Conservation (phyloP, 805 yeast genomes). For the Yamadazyma scolyti region DNA sequence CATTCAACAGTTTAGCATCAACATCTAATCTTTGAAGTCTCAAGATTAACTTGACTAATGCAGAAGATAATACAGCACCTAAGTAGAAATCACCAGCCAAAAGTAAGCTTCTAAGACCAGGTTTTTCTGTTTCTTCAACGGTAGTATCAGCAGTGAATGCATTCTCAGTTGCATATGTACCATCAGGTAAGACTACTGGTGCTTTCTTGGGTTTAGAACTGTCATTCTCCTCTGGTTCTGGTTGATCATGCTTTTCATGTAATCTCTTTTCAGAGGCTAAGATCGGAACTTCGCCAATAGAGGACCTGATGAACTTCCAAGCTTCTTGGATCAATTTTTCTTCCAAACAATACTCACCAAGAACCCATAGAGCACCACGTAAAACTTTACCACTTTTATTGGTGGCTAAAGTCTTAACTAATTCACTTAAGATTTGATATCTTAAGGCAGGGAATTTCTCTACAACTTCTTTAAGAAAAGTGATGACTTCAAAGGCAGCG, state of each 20-base stretch:
- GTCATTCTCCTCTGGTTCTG: constrained; percentile 31
- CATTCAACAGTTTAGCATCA: constrained; percentile 62
- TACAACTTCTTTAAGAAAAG: constrained; percentile 91
- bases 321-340: constrained; percentile 71
- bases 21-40: constrained; percentile 60
- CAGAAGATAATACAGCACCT: constrained; percentile 81
- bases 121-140: constrained; percentile 39
- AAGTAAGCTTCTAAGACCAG: constrained; percentile 78
- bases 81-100: constrained; percentile 88
- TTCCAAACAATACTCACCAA: constrained; percentile 85
- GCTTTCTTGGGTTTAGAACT: constrained; percentile 33
- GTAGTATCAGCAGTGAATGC: constrained; percentile 58
- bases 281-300: constrained; percentile 90
- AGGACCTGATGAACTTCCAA: constrained; percentile 81
- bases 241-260: constrained; percentile 15
- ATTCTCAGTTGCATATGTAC: constrained; percentile 95
- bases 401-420: constrained; percentile 57
- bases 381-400: constrained; percentile 86
- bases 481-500: constrained; percentile 84
- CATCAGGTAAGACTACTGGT: constrained; percentile 94
- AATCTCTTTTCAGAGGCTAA: constrained; percentile 62
- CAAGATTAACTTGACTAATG: constrained; percentile 83
- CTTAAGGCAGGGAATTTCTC: constrained; percentile 86
- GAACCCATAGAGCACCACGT: constrained; percentile 92
- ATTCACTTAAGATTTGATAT: constrained; percentile 55